Conservation (phyloP, 805 yeast genomes). For the Nakazawaea siamensis region DNA sequence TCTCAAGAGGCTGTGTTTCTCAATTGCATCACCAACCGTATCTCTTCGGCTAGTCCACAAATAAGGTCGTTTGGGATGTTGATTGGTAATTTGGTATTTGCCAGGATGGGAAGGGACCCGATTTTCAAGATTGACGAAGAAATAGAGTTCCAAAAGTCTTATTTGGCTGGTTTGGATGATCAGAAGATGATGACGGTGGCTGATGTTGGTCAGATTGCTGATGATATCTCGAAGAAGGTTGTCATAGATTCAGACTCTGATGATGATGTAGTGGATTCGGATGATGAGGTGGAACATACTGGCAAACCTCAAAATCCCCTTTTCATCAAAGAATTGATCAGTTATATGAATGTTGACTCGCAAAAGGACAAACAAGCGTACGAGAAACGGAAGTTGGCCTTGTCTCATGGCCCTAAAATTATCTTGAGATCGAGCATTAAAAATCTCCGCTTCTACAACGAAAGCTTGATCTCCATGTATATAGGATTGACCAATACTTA, state of each 20-base stretch:
- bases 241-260: constrained; percentile 21
- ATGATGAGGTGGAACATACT: constrained; percentile 35
- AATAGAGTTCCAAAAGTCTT: constrained; percentile 19
- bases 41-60: constrained; percentile 38
- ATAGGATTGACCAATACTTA: constrained; percentile 48
- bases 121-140: constrained; percentile 20
- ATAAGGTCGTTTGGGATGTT: constrained; percentile 47
- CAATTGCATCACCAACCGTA: constrained; percentile 41
- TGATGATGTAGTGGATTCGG: constrained; percentile 35
- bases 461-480: constrained; percentile 41
- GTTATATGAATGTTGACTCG: constrained; percentile 40
- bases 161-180: not conserved
- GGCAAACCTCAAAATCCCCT: constrained; percentile 41
- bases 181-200: not conserved
- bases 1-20: constrained; percentile 33
- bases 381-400: constrained; percentile 41
- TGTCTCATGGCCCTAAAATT: constrained; percentile 46
- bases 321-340: constrained; percentile 65
- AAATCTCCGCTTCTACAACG: constrained; percentile 54
- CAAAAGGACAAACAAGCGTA: constrained; percentile 35
- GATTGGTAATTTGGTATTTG: constrained; percentile 44
- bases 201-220: constrained; percentile 19
- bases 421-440: constrained; percentile 58
- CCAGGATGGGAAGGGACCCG: constrained; percentile 16
- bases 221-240: constrained; percentile 1